Conservation (phyloP, 129 eudicot genomes). For the Oenanthe sinensis region DNA sequence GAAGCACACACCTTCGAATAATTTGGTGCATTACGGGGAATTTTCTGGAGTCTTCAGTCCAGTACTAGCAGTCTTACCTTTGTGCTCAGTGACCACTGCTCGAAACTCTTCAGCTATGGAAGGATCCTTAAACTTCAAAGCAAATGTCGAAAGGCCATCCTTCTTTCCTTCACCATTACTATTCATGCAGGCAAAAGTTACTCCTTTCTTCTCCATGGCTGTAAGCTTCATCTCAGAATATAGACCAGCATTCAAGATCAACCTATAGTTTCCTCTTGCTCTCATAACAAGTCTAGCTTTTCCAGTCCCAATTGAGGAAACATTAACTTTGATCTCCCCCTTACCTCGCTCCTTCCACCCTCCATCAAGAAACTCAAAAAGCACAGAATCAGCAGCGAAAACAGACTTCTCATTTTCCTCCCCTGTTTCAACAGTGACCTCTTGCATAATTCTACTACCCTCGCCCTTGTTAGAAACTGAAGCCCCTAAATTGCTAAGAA, state of each 20-base stretch:
- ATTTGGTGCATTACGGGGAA: constrained; percentile 58
- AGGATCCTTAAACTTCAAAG: constrained; percentile 72
- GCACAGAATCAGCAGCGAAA: constrained; percentile 61
- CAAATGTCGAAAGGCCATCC: constrained; percentile 67
- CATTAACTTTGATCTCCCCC: constrained; percentile 79
- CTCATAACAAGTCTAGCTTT: constrained; percentile 87
- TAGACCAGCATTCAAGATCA: constrained; percentile 75
- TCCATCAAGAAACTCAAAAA: constrained; percentile 69
- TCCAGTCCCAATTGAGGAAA: constrained; percentile 40
- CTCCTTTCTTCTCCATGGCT: constrained; percentile 80
- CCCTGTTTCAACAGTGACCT: constrained; percentile 84
- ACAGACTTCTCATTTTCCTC: constrained; percentile 83
- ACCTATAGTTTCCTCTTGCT: constrained; percentile 68
- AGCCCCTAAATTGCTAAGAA: constrained; percentile 40
- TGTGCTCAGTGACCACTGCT: constrained; percentile 49
- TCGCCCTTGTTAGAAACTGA: constrained; percentile 33
- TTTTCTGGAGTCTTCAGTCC: constrained; percentile 64
- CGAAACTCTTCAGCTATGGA: constrained; percentile 57
- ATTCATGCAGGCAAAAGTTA: constrained; percentile 86
- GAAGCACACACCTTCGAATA: constrained; percentile 15
- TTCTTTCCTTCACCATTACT: constrained; percentile 58
- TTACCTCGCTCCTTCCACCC: constrained; percentile 93
- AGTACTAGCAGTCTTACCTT: constrained; percentile 26
- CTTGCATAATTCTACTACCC: constrained; percentile 54
- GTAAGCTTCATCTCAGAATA: constrained; percentile 89